Percentiles rank a stretch among this genome's conserved stretches.
phyloP scores from a whole-genome alignment of 2,329 filamentous ascomycete genomes.

The Epichloe amarillans region DNA sequence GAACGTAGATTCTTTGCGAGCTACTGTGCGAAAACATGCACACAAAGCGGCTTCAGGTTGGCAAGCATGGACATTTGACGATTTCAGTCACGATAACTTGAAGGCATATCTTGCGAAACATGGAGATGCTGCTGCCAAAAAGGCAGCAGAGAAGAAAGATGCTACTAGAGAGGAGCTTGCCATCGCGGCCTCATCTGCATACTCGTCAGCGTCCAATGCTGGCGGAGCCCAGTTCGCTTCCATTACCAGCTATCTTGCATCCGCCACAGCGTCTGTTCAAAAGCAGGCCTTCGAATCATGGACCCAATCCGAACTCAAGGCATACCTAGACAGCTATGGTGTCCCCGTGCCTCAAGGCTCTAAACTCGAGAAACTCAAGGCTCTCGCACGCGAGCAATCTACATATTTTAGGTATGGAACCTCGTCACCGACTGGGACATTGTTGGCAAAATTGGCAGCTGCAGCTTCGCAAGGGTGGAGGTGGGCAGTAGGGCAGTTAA shows the following conservation, averaged over 20 bases:
- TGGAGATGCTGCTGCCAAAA: conserved; percentile 41
- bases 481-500: conserved; percentile 38
- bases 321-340: conserved; percentile 69
- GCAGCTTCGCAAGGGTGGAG: conserved; percentile 32
- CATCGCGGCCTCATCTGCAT: conserved; percentile 47
- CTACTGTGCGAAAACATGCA: conserved; percentile 58
- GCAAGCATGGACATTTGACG: conserved; percentile 68
- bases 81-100: conserved; percentile 58
- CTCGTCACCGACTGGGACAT: conserved; percentile 47
- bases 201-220: conserved; percentile 43
- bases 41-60: conserved; percentile 57
- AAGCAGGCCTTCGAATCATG: conserved; percentile 56
- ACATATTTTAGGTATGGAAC: conserved; percentile 71
- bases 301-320: conserved; percentile 61
- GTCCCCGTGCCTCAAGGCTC: conserved; percentile 54
- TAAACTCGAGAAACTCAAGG: conserved; percentile 54
- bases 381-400: conserved; percentile 56
- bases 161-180: conserved; percentile 62
- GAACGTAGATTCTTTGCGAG: conserved; percentile 60
- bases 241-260: conserved; percentile 55
- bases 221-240: conserved; percentile 49
- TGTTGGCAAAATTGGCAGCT: conserved; percentile 50
- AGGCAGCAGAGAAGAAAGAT: conserved; percentile 47
- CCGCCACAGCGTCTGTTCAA: conserved; percentile 53
- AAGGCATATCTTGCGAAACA: conserved; percentile 41